Evolutionary conservation across 2,329 filamentous ascomycete species (phyloP), one percentile per base, ranked within the genome.

Genomic region (Amauroascus niger): DNA sequence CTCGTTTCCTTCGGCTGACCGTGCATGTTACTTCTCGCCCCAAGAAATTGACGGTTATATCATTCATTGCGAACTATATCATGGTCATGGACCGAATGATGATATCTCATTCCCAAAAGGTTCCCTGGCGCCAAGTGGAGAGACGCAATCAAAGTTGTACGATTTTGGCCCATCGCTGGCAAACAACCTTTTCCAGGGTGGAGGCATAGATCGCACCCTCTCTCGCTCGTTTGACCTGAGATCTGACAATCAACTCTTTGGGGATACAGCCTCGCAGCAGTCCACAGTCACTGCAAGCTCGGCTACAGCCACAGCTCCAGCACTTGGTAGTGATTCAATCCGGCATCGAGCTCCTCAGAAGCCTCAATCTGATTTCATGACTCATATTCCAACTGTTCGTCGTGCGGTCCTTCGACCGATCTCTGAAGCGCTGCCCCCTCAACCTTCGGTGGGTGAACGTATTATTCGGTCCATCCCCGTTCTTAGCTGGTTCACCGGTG

Each of bases 11-110:
- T 83, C 85, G 1, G 86, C 84, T 18, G 83, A 87, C 55, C 75
- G 80, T 9, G 86, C 86, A 20, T 71, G 83, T 40, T 84, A 79
- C 64, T 79, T 80, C 52, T 88, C 84, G 49, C 86, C 86, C 0
- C 83, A 88, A 69, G 78, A 77, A 55, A 80, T 90, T 57, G 74
- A 87, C 53, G 86, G 86, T 9, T 77, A 86, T 64, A 68, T 85
- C 11, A 81, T 90, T 24, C 82, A 80, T 62, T 87, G 84, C 35
- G 85, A 89, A 69, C 74, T 77, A 28, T 90, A 86, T 66, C 75
- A 79, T 55, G 82, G 83, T 48, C 71, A 81, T 28, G 78, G 83
- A 0, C 84, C 85, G 1, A 67, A 75, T 9, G 76, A 79, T 60
- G 85, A 89, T 64, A 78, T 80, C 55, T 73, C 84, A 3, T 76